Evolutionary conservation across 2,329 filamentous ascomycete species (phyloP), one percentile per base, ranked within the genome.

Genomic region (Waltergamsia citrina): DNA sequence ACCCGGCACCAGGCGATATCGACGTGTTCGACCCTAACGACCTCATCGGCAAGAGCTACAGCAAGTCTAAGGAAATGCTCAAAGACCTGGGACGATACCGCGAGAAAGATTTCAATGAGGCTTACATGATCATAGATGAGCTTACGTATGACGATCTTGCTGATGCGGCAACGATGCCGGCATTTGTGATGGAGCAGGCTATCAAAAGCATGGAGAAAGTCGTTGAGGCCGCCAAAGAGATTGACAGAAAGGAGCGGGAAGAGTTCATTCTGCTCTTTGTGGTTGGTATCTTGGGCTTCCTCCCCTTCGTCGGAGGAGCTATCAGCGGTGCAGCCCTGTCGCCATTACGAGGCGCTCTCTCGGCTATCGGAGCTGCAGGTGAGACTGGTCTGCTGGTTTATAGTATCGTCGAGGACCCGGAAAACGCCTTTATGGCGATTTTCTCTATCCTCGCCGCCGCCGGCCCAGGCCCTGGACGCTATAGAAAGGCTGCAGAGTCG

Each of bases 221-320:
- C 19, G 44, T 46, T 38, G 39, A 47, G 22, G 39, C 47, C 35
- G 50, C 39, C 12, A 33, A 45, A 18, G 31, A 49, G 21, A 42
- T 48, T 18, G 38, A 43, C 24, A 39, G 43, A 30, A 28, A 34
- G n/a, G 32, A 48, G 29, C 32, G 41, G 17, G 26, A 43, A 26
- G 33, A 29, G 18, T 40, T 53, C 23, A 51, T 55, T 36, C 32
- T 47, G 30, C 38, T 34, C 26, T 50, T 63, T 21, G 41, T 70
- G 32, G 59, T 63, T 37, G 63, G 65, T 34, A 23, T 64, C 29
- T 53, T 74, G 34, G 65, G 67, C 25, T 51, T 72, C 19, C 53
- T 71, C 20, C 69, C 69, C 15, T 63, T 71, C 38, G 41, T 69
- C 11, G 67, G 65, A 29, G 63, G 68, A 38, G 63, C 61, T 2